Base-by-base conservation (phyloP, 192 early-diverging fungal genomes). In the Backusella circina region DNA sequence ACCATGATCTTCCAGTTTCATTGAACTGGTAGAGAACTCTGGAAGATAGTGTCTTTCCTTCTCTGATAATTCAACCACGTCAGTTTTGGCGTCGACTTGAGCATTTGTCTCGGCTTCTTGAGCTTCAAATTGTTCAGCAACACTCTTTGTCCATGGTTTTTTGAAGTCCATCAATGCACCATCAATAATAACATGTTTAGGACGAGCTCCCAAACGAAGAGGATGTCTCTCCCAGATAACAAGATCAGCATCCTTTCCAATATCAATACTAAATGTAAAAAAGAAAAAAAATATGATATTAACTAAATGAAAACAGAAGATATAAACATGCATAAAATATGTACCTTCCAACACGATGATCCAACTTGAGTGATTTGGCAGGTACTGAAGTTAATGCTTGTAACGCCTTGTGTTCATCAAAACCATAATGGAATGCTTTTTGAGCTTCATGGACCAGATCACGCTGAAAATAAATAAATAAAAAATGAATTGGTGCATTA, bases 221-320 rank as follows among this genome's bases (percentile, higher is more conserved):
- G 91, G 91, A 75, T 90, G 82, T 36, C 84, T 82, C 73, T 90
- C 84, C 90, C 90, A 92, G 54, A 92, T 80, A 5, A 92, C 88
- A n/a, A 90, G 61, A 75, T 92, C 90, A 5, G 90, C 90, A 79
- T 92, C 90, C 65, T 84, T 89, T 28, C 88, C 90, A 10, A 67
- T 39, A 31, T 36, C 70, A 54, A 92, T 51, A 16, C 78, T 74
- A 23, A 4, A 41, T 13, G 31, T 16, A 16, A 15, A 2, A 9
- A 35, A 31, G 10, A 32, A 67, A 36, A 23, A 64, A 64, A 64
- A 64, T 35, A 47, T 41, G 15, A 16, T 41, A 12, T n/a, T 70
- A 70, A 4, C 2, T 28, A 30, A 18, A 26, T 39, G 35, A 26
- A 0, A 7, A 35, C 23, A 3, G 3, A n/a, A 28, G 1, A 70